phyloP scores from a whole-genome alignment of 345 rosid genomes.

The Eucalyptus regnans region DNA sequence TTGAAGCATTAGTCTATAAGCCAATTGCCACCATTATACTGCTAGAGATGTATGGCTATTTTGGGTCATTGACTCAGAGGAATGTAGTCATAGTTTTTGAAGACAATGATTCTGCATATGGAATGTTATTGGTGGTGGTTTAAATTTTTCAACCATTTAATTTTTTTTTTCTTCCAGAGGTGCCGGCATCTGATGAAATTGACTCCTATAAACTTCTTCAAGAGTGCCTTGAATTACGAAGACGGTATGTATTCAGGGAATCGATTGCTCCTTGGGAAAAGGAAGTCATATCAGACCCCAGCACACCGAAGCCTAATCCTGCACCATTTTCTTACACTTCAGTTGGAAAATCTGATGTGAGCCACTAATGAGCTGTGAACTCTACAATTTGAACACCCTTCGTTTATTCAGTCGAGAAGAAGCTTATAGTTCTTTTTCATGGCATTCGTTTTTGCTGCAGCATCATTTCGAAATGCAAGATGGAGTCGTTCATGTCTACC shows the following conservation, averaged over 20 bases:
- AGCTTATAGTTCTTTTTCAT: neutral
- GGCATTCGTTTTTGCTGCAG: constrained; percentile 24
- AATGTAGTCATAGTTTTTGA: neutral
- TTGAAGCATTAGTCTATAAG: neutral
- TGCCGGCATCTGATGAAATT: constrained; percentile 75
- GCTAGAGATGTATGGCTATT: neutral
- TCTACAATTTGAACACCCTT: neutral
- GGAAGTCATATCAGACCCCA: constrained; percentile 90
- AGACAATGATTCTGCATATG: neutral
- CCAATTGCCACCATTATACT: neutral
- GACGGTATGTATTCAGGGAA: constrained; percentile 69
- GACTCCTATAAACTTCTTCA: constrained; percentile 84
- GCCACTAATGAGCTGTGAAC: neutral
- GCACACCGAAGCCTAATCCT: constrained; percentile 92
- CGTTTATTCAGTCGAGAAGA: neutral
- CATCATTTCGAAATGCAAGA: constrained; percentile 92
- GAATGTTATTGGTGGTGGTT: neutral
- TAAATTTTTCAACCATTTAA: neutral
- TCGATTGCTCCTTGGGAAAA: constrained; percentile 94
- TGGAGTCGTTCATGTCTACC: constrained; percentile 91
- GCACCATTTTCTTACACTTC: constrained; percentile 73
- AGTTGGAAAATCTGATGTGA: constrained; percentile 76
- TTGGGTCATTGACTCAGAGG: neutral
- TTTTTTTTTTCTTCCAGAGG: constrained; percentile 30
- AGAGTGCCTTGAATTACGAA: constrained; percentile 92